Base-by-base conservation (phyloP, 441 rosid species). In the Hura crepitans region DNA sequence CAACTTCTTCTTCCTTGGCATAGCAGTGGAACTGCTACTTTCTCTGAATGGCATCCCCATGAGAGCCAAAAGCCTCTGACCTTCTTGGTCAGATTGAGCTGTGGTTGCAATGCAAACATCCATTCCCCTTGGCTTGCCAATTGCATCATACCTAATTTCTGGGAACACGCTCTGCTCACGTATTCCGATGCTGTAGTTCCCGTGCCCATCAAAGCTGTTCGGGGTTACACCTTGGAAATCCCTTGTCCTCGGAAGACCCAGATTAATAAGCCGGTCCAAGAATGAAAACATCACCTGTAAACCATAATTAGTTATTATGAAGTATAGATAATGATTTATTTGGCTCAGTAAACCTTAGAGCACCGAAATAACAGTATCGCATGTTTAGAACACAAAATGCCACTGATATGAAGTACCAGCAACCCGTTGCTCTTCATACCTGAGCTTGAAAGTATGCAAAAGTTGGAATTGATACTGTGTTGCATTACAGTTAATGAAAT, bases 11-110 rank as follows among this genome's bases (percentile, higher is more conserved):
- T 83, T 91, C 61, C 91, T 82, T 46, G 33, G 66, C 45, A 69
- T 5, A 15, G 0, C 58, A 1, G 80, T 17, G 0, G 73, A 27
- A 57, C 83, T 53, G 25, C 55, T 76, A 22, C 87, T 91, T 72
- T 86, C 97, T 81, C 85, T 84, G 78, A 92, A 89, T 0, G 99
- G 99, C 97, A 95, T 92, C 31, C 99, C 99, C 94, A 92, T 87
- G 64, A 95, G 83, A 56, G 93, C 84, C 87, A 92, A 80, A 53
- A 92, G 82, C 66, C 71, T 92, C 66, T 86, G 88, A 4, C 81
- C 96, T 86, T 90, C 97, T 84, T 86, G 81, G 72, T 94, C 97
- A 0, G 85, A 80, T 47, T 87, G 77, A 23, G 99, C 97, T 0
- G 97, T 87, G 5, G 97, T 94, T 61, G 89, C 56, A 31, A 92